phyloP scores from a whole-genome alignment of 2,329 filamentous ascomycete species.

The Magnaporthiopsis incrustans region DNA sequence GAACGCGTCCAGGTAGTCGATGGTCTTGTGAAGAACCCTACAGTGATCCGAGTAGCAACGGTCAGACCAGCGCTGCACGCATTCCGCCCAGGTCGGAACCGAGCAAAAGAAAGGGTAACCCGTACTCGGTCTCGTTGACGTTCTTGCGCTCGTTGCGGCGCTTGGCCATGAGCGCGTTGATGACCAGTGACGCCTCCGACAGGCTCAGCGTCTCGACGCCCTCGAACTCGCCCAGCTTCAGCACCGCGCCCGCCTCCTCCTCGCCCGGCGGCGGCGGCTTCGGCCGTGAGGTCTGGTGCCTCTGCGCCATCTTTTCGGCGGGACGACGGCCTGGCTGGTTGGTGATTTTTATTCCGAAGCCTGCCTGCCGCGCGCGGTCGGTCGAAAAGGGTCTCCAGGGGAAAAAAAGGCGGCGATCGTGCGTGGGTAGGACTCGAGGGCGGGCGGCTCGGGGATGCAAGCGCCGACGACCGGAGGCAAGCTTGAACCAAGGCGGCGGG shows the following conservation, averaged over 20 bases:
- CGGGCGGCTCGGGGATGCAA: no score
- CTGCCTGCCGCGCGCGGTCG: no score
- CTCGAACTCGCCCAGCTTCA: constrained; percentile 90
- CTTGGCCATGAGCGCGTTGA: constrained; percentile 80
- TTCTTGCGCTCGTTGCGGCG: constrained; percentile 73
- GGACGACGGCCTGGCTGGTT: no score
- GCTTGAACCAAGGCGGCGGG: no score
- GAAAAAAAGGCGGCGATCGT: no score
- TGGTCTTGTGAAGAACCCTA: constrained; percentile 76
- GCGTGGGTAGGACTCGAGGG: no score
- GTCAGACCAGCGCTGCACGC: no score
- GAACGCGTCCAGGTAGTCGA: constrained; percentile 90
- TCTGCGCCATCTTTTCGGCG: constrained; percentile 27
- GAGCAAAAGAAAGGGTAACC: not conserved
- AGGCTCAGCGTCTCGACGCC: constrained; percentile 86
- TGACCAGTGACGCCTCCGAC: constrained; percentile 84
- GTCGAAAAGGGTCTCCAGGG: no score
- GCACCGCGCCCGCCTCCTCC: constrained; percentile 74
- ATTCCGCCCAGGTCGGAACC: no score
- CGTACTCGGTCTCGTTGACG: constrained; percentile 74
- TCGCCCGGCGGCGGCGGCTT: constrained; percentile 67
- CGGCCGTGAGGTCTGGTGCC: constrained; percentile 49
- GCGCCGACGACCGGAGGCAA: no score
- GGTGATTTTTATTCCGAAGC: no score
- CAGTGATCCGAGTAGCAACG: not conserved